phyloP scores from a whole-genome alignment of 345 rosid genomes.

The Aethionema arabicum region DNA sequence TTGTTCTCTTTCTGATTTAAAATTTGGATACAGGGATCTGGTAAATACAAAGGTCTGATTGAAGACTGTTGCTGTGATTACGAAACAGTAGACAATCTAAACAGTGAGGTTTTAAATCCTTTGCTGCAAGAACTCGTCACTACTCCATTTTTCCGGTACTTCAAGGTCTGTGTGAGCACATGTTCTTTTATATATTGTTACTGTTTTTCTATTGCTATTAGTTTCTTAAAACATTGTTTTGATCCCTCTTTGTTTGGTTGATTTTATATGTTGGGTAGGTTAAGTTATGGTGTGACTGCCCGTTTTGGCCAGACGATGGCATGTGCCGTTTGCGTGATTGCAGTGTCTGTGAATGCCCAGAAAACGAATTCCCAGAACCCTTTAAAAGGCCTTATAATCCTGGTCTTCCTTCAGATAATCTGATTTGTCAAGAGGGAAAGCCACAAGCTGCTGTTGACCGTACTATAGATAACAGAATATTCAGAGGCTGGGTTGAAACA shows the following conservation, averaged over 20 bases:
- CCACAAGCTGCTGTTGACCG: constrained; percentile 90
- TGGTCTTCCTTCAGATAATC: constrained; percentile 65
- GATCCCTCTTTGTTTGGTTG: neutral
- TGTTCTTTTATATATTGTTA: too few species aligned
- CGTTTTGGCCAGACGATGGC: constrained; percentile 95
- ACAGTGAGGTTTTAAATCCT: constrained; percentile 75
- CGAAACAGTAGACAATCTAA: constrained; percentile 78
- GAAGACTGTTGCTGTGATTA: constrained; percentile 96
- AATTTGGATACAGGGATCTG: constrained; percentile 38
- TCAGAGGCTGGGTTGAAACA: constrained; percentile 85
- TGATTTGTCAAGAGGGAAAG: constrained; percentile 89
- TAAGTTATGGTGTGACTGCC: constrained; percentile 96
- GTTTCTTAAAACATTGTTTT: too few species aligned
- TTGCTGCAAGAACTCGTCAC: constrained; percentile 75
- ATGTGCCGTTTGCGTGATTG: constrained; percentile 97
- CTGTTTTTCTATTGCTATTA: neutral
- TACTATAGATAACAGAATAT: constrained; percentile 69
- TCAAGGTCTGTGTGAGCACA: constrained; percentile 54
- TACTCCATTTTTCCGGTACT: constrained; percentile 87
- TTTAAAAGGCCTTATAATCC: constrained; percentile 52
- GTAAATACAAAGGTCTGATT: constrained; percentile 64
- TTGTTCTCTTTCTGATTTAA: neutral
- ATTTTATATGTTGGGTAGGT: constrained; percentile 44
- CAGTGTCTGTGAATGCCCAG: constrained; percentile 97
- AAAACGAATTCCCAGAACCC: constrained; percentile 80